Conservation (phyloP, 371 early-diverging fungal genomes). For the Saksenaea oblongispora region DNA sequence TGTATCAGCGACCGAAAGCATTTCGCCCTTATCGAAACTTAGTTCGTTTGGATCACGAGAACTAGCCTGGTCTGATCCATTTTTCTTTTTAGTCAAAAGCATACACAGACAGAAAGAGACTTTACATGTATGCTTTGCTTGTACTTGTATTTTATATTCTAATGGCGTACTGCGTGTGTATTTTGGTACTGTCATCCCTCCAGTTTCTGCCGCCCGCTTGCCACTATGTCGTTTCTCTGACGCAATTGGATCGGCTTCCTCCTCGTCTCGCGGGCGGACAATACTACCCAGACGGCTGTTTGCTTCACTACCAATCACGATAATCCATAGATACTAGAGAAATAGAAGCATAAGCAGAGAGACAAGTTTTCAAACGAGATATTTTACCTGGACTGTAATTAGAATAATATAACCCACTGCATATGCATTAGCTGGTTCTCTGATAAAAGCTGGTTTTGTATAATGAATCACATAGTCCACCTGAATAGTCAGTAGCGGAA, state of each 20-base stretch:
- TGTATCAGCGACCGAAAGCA: conserved; percentile 78
- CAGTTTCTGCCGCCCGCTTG: neutral
- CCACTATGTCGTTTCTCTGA: conserved; percentile 8
- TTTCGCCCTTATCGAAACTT: conserved; percentile 78
- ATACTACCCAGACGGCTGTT: conserved; percentile 39
- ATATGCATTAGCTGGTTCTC: conserved; percentile 31
- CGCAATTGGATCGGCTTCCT: neutral
- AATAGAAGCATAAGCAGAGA: neutral
- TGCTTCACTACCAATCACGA: conserved; percentile 39
- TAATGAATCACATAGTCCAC: conserved; percentile 44
- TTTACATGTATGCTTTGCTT: conserved; percentile 28
- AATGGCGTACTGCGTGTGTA: neutral
- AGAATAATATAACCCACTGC: conserved; percentile 41
- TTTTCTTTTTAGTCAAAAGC: too few species aligned
- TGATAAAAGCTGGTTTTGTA: conserved; percentile 19
- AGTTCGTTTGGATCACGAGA: conserved; percentile 86
- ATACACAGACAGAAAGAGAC: neutral
- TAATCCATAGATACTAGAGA: conserved; percentile 35
- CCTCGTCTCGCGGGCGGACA: conserved; percentile 1
- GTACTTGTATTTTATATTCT: conserved; percentile 16
- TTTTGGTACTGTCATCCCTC: conserved; percentile 4
- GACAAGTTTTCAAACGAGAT: too few species aligned
- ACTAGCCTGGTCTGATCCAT: conserved; percentile 67
- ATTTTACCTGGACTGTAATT: conserved; percentile 42
- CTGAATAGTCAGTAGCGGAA: conserved; percentile 44